These are phyloP conservation scores for Jamesozyma lodderae DNA, from an alignment of 805 yeast genomes.

Conservation along the genomic window DNA sequence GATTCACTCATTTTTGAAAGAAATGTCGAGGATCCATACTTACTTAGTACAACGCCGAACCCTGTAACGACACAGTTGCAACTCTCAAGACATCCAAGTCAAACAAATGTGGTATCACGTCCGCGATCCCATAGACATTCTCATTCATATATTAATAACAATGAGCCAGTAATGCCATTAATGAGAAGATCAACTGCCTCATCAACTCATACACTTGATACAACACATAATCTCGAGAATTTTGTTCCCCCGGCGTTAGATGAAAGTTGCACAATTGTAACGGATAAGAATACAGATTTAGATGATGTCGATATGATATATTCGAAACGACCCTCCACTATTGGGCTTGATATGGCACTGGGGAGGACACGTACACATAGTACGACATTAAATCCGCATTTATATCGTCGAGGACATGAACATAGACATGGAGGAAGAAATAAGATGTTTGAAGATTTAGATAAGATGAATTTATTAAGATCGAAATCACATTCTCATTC, in stretches of 20 bases:
- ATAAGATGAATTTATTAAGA: conserved; percentile 1
- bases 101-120: not conserved
- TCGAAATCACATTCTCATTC: not conserved
- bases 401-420: no score
- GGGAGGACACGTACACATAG: conserved; percentile 2
- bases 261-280: conserved; percentile 58
- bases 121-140: no score
- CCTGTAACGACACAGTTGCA: not conserved
- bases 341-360: conserved; percentile 33
- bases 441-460: no score
- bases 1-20: conserved; percentile 57
- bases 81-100: not conserved
- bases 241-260: conserved; percentile 75
- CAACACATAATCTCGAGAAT: conserved; percentile 44
- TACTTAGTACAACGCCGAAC: not conserved
- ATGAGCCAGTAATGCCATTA: not conserved
- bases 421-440: no score
- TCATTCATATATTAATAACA: not conserved
- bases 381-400: no score
- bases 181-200: not conserved
- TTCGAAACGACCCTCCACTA: conserved; percentile 48
- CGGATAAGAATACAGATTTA: conserved; percentile 50
- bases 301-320: conserved; percentile 62
- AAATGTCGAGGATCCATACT: conserved; percentile 51
- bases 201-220: not conserved